A percentile compares a stretch with the other conserved stretches of the same genome.
These are phyloP conservation scores for Penicillium ochrochloron DNA, from an alignment of 495 filamentous ascomycete genomes.

Conservation along the genomic window DNA sequence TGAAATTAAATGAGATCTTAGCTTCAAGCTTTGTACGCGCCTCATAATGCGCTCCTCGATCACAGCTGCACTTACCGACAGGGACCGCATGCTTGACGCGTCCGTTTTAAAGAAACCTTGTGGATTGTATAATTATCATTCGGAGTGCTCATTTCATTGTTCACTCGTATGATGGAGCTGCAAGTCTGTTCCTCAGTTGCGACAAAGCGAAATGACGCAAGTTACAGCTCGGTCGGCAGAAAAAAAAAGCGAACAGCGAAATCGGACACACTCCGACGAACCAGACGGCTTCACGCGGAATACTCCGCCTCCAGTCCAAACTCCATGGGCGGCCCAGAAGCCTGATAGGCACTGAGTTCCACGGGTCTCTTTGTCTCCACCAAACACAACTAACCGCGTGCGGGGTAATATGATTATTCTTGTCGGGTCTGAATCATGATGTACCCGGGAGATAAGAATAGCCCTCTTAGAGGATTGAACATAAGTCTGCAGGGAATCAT, in stretches of 20 bases:
- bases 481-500: neutral
- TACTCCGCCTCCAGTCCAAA: neutral
- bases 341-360: neutral
- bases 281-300: neutral
- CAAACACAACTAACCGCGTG: neutral
- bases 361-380: neutral
- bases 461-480: neutral
- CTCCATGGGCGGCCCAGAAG: neutral
- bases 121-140: conserved; percentile 37
- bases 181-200: neutral
- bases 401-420: neutral
- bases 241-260: neutral
- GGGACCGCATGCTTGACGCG: conserved; percentile 45
- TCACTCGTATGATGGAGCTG: neutral
- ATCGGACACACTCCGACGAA: conserved; percentile 1
- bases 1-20: conserved; percentile 4
- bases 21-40: neutral
- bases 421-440: neutral
- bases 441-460: neutral
- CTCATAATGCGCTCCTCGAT: neutral
- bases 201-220: conserved; percentile 6
- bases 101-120: conserved; percentile 39
- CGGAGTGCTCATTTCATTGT: conserved; percentile 33
- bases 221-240: neutral
- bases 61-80: conserved; percentile 36